Base-by-base conservation (phyloP, 1,284 basidiomycete species). In the Malassezia slooffiae region DNA sequence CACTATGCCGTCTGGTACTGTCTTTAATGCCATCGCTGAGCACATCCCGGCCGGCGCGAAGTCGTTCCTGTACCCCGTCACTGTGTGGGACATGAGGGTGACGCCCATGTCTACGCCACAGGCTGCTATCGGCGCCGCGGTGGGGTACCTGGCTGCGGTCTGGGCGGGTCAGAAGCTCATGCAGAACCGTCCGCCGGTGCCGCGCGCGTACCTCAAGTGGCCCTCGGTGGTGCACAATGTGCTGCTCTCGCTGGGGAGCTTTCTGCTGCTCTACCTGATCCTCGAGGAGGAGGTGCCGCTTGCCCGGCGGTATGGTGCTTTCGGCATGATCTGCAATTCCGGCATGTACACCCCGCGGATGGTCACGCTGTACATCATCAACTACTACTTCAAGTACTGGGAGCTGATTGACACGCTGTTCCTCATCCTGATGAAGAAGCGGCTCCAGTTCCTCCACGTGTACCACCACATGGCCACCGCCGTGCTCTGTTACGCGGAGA, bases 391-490 rank as follows among this genome's bases (percentile, higher is more conserved):
- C 52, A 62, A 59, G 50, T 60, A 43, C 46, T 52, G 46, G 44
- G 90, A 96, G 74, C 79, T 95, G 47, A 71, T 91, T 52, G 91
- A 96, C 76, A 95, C 91, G 5, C 78, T 93, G 55, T 96, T 96
- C 78, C 80, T 97, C 58, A 85, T 86, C n/a, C 74, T 91, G 63
- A 96, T 95, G 79, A 95, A 95, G 78, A 95, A 96, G 74, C 86
- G 87, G 21, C 76, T 96, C 41, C 34, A 37, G 30, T 96, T 96
- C 75, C 75, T 97, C 55, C 91, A 97, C 72, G 90, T 96, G 59
- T 96, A 93, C 77, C 91, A 96, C 72, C 91, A 96, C 75, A 87
- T 90, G 52, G 91, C 90, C n/a, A 96, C 91, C 44, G 91, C 91
- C 47, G 72, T 91, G 42, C 76, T 97, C 50, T 96, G 91, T 75